Percentiles rank a stretch among this genome's conserved stretches.
Evolutionary conservation across 1,139 yeast species (phyloP).

Genomic region (Kluyveromyces sp.): DNA sequence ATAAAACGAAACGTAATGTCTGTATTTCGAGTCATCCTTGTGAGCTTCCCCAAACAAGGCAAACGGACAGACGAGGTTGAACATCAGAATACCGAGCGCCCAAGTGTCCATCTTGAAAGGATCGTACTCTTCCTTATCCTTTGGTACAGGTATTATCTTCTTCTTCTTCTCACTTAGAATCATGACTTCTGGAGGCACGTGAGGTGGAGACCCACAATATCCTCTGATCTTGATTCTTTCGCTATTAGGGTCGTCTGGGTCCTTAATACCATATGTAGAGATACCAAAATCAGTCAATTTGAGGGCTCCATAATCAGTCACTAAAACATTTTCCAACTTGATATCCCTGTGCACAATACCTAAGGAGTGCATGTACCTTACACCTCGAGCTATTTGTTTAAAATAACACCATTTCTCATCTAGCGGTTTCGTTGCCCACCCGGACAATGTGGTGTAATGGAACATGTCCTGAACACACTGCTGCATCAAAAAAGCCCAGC

Average conservation of each 20-base stretch:
- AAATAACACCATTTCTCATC: conserved; percentile 46
- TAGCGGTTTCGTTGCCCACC: conserved; percentile 44
- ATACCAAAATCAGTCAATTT: conserved; percentile 76
- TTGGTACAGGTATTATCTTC: conserved; percentile 17
- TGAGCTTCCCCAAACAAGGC: conserved; percentile 56
- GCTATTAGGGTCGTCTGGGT: conserved; percentile 46
- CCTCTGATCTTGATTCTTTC: conserved; percentile 39
- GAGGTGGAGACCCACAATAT: conserved; percentile 74
- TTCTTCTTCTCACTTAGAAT: conserved; percentile 36
- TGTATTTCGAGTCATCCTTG: conserved; percentile 44
- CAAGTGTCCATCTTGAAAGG: conserved; percentile 67
- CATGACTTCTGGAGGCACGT: conserved; percentile 73
- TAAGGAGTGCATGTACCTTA: conserved; percentile 66
- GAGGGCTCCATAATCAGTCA: conserved; percentile 49
- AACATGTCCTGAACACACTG: conserved; percentile 64
- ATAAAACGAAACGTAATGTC: conserved; percentile 52
- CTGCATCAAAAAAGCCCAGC: conserved; percentile 75
- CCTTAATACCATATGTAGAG: conserved; percentile 54
- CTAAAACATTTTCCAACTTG: conserved; percentile 84
- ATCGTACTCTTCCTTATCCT: conserved; percentile 43
- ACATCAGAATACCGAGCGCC: conserved; percentile 63
- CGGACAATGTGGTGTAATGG: conserved; percentile 45
- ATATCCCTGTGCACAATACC: conserved; percentile 88
- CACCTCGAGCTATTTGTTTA: conserved; percentile 44
- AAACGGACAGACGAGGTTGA: conserved; percentile 51